These are phyloP conservation scores for Parmales sp. DNA, from an alignment of 108 stramenopile genomes.

Conservation along the genomic window DNA sequence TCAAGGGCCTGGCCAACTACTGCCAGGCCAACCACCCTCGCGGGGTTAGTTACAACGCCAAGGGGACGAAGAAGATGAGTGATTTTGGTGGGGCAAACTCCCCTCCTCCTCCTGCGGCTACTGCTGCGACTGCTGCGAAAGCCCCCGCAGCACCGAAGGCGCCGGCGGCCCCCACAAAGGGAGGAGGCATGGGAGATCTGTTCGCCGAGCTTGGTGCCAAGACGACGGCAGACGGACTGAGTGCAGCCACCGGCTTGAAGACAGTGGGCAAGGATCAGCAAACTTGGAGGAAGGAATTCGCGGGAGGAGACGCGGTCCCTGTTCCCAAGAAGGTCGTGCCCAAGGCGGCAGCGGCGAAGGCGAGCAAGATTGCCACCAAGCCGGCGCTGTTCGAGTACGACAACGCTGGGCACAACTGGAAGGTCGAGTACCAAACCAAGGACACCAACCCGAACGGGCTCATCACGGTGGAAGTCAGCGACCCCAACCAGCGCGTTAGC, in stretches of 20 bases:
- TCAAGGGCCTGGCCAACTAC: constrained; percentile 62
- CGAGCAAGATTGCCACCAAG: constrained; percentile 47
- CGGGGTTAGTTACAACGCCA: constrained; percentile 76
- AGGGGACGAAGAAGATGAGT: constrained; percentile 63
- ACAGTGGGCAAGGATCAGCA: constrained; percentile 87
- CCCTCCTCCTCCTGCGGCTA: constrained; percentile 14
- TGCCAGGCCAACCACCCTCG: constrained; percentile 80
- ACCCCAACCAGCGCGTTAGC: constrained; percentile 80
- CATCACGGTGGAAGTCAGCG: constrained; percentile 62
- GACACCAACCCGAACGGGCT: constrained; percentile 52
- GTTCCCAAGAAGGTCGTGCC: background rate
- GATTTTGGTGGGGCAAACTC: constrained; percentile 24
- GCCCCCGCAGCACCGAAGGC: constrained; percentile 13
- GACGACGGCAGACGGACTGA: constrained; percentile 53
- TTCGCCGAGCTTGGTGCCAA: constrained; percentile 60
- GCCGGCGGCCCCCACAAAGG: constrained; percentile 14
- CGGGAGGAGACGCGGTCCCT: constrained; percentile 21
- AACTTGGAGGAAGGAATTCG: constrained; percentile 90
- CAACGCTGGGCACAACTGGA: constrained; percentile 81
- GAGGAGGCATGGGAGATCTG: constrained; percentile 45
- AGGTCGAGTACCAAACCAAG: constrained; percentile 83
- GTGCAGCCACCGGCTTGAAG: constrained; percentile 80
- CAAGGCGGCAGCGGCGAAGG: constrained; percentile 10
- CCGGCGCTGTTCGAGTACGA: constrained; percentile 76
- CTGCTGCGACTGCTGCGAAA: constrained; percentile 26